Evolutionary conservation across 208 protist species (phyloP), one percentile per base, ranked within the genome.

Genomic region (Crithidia acanthocephali): DNA sequence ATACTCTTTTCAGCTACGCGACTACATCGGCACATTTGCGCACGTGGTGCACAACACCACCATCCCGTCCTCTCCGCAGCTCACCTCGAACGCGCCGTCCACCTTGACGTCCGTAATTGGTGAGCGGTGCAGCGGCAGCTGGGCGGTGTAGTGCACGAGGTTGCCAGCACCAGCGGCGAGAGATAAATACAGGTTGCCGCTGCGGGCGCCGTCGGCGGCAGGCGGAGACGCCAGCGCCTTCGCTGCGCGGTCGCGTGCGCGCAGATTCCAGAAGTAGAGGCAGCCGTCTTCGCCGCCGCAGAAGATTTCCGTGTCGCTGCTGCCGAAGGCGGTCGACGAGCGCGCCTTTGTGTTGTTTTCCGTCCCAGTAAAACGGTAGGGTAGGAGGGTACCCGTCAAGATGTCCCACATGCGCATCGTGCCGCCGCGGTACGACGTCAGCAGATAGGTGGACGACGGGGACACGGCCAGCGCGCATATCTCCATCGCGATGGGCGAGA

Each of bases 391-490:
- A 16, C 86, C 91, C 1, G 86, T 89, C 7, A 95, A 50, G 0
- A 87, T 55, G 53, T 94, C 85, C 87, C 89, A 96, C 55, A 96
- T 66, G 16, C 88, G 86, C 59, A 96, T 72, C 25, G 76, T 79
- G 7, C 87, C 87, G 27, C 76, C 86, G 20, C 85, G 70, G 75
- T 94, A 93, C 20, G 87, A 85, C 20, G 84, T 77, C n/a, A 94
- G 71, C 32, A 96, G 71, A 9, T 87, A 62, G 3, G 86, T 81
- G 1, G 91, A 90, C 15, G 91, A 94, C 1, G 88, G 91, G 11
- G 88, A 93, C 28, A 96, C 59, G 1, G 86, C 77, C 32, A 96
- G 76, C 5, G 85, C 87, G 56, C 77, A 85, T 7, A 96, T 70
- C 55, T 96, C 87, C 67, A 84, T 76, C 15, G 79, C 57, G 35